Evolutionary conservation across 2,329 filamentous ascomycete species (phyloP).

Genomic region (Neodidymelliopsis sp.): DNA sequence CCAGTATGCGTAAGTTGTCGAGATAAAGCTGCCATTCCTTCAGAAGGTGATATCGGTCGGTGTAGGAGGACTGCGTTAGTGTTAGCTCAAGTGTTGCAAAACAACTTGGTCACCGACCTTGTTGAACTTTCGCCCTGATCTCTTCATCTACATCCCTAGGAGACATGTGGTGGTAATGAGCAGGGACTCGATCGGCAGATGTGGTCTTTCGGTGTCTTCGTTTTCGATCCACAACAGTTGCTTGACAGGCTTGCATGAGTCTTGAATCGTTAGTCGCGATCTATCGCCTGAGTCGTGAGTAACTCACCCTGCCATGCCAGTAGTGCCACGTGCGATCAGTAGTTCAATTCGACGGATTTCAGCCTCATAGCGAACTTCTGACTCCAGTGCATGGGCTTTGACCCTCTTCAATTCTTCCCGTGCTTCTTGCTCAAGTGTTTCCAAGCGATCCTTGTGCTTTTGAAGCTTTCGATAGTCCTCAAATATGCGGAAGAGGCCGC

Average conservation of each 20-base stretch:
- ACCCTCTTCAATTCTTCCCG: constrained; percentile 33
- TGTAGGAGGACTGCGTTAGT: constrained; percentile 30
- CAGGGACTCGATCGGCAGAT: constrained; percentile 18
- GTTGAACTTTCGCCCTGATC: constrained; percentile 34
- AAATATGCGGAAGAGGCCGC: constrained; percentile 52
- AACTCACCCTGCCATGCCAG: constrained; percentile 49
- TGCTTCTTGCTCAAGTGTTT: constrained; percentile 38
- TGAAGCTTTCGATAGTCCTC: constrained; percentile 50
- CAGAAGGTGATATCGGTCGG: constrained; percentile 48
- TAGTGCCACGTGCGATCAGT: constrained; percentile 51
- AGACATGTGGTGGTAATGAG: constrained; percentile 22
- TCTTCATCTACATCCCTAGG: constrained; percentile 32
- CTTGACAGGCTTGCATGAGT: constrained; percentile 52
- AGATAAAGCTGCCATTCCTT: constrained; percentile 50
- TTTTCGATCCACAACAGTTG: constrained; percentile 47
- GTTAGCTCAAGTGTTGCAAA: not conserved
- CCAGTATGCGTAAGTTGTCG: constrained; percentile 43
- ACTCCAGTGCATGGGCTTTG: constrained; percentile 43
- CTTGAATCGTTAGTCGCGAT: constrained; percentile 21
- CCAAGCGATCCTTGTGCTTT: constrained; percentile 44
- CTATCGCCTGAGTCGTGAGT: not conserved
- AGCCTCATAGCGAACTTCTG: constrained; percentile 47
- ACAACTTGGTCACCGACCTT: constrained; percentile 23
- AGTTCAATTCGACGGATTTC: constrained; percentile 56
- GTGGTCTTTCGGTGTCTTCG: constrained; percentile 30